These are phyloP conservation scores for Fraxinus platypoda DNA, from an alignment of 305 asterid species.

Conservation along the genomic window DNA sequence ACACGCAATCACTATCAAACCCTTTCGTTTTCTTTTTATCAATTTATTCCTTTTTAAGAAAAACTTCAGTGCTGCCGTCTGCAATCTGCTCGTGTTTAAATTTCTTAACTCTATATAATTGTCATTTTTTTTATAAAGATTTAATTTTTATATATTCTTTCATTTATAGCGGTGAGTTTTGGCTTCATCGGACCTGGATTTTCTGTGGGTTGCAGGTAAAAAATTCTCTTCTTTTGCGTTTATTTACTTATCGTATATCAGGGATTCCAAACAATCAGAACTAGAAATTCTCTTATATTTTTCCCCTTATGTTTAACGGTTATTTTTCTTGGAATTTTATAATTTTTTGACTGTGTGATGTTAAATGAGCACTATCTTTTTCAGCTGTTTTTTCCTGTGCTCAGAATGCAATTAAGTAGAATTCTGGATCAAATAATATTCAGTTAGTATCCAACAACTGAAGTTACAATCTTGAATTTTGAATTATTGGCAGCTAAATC, in stretches of 20 bases:
- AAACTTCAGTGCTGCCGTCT: neutral
- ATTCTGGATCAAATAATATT: neutral
- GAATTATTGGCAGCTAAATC: neutral
- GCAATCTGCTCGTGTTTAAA: neutral
- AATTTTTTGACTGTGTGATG: neutral
- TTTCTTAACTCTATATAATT: slow-evolving; percentile 7
- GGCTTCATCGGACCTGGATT: slow-evolving; percentile 24
- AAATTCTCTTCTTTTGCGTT: neutral
- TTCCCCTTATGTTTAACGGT: neutral
- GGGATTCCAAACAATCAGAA: neutral
- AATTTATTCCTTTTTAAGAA: neutral
- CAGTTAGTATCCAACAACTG: neutral
- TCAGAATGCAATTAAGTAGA: neutral
- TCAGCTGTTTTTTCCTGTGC: slow-evolving; percentile 16
- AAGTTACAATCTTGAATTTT: neutral
- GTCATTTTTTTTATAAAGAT: slow-evolving; percentile 7
- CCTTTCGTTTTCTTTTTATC: neutral
- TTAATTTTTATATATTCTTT: slow-evolving; percentile 18
- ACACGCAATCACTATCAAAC: slow-evolving; percentile 6
- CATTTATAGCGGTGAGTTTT: slow-evolving; percentile 27
- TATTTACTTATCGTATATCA: neutral
- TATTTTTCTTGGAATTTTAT: neutral
- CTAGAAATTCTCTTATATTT: neutral
- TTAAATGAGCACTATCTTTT: slow-evolving; percentile 17
- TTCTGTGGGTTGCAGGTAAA: slow-evolving; percentile 26